These are phyloP conservation scores for Umbelopsis isabellina DNA, from an alignment of 192 early-diverging fungal genomes.

Conservation along the genomic window DNA sequence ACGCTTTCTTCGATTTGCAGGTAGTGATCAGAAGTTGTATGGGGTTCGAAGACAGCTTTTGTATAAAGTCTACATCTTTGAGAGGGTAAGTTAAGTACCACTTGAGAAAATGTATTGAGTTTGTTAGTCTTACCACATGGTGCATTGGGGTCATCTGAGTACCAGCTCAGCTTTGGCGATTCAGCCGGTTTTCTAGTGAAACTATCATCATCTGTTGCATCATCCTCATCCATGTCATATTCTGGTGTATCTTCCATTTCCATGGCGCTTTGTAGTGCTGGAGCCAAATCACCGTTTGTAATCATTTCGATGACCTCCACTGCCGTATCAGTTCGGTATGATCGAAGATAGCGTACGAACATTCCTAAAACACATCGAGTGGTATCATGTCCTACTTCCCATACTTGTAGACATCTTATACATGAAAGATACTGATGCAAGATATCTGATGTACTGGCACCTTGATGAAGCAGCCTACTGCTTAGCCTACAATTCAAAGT, in stretches of 20 bases:
- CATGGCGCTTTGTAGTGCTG: background rate
- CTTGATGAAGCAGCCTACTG: constrained; percentile 63
- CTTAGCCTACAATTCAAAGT: background rate
- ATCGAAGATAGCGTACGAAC: constrained; percentile 59
- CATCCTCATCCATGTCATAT: background rate
- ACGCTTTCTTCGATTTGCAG: constrained; percentile 69
- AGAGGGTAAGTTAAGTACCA: background rate
- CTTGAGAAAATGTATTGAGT: no score
- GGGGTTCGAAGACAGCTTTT: constrained; percentile 56
- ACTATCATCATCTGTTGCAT: background rate
- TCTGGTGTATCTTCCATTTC: background rate
- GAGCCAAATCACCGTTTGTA: background rate
- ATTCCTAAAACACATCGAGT: constrained; percentile 54
- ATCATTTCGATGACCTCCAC: background rate
- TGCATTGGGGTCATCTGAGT: background rate
- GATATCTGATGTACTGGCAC: constrained; percentile 71
- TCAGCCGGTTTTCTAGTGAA: constrained; percentile 29
- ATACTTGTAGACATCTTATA: constrained; percentile 67
- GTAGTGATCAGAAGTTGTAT: constrained; percentile 68
- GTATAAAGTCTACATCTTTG: constrained; percentile 32
- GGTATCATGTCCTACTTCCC: constrained; percentile 67
- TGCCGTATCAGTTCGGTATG: constrained; percentile 53
- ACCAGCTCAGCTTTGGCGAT: constrained; percentile 34
- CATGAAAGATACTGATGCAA: constrained; percentile 71
- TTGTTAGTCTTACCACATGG: background rate